A percentile compares a stretch with the other conserved stretches of the same genome.
phyloP scores from a whole-genome alignment of 768 basidiomycete species.

The Phlebiopsis gigantea region DNA sequence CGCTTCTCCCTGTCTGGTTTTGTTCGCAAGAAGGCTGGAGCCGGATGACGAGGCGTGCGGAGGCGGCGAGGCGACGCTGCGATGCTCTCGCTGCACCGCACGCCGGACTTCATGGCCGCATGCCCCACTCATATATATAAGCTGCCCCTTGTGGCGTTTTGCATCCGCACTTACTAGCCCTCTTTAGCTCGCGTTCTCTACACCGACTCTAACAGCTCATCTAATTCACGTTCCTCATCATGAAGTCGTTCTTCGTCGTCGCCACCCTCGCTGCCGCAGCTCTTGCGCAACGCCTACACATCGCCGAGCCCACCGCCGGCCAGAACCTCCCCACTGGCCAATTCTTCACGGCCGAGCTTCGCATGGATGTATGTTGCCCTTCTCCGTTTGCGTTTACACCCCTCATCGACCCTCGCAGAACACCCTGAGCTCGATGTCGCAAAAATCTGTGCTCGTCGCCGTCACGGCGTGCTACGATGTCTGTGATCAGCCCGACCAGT shows the following conservation, averaged over 20 bases:
- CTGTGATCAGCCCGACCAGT: constrained; percentile 13
- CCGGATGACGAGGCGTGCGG: neutral
- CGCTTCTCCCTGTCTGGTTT: neutral
- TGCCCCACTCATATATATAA: neutral
- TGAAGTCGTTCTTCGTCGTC: constrained; percentile 18
- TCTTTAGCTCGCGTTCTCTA: neutral
- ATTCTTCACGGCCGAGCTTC: constrained; percentile 37
- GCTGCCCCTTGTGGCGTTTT: neutral
- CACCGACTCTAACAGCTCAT: neutral
- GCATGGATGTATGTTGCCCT: constrained; percentile 18
- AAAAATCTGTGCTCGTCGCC: constrained; percentile 43
- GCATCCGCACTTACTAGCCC: neutral
- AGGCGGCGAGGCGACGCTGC: neutral
- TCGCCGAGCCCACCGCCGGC: constrained; percentile 36
- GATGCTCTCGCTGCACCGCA: neutral
- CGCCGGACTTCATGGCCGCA: neutral
- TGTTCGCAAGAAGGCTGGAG: neutral
- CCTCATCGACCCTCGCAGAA: constrained; percentile 24
- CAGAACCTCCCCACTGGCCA: constrained; percentile 32
- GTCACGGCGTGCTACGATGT: constrained; percentile 33
- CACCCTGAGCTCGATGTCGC: constrained; percentile 32
- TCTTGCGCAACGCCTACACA: constrained; percentile 36
- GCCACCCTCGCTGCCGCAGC: constrained; percentile 28
- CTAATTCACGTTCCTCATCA: neutral
- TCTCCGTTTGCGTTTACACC: neutral